These are phyloP conservation scores for Phragmites australis DNA, from an alignment of 176 grass and related monocot species.

Conservation along the genomic window DNA sequence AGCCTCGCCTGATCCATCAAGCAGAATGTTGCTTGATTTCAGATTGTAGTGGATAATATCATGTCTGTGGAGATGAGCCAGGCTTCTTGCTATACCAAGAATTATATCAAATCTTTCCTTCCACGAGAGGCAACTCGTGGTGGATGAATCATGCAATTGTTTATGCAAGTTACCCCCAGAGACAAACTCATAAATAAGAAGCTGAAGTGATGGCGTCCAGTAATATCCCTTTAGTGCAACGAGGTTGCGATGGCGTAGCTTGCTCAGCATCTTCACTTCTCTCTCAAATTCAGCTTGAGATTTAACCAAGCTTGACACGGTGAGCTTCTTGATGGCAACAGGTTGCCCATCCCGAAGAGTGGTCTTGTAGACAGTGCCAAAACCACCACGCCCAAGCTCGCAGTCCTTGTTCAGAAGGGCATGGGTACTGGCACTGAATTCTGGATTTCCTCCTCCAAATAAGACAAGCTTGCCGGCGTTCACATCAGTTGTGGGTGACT, in stretches of 20 bases:
- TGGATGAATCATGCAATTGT: conserved; percentile 78
- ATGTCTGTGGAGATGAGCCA: conserved; percentile 76
- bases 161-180: conserved; percentile 84
- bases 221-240: conserved; percentile 86
- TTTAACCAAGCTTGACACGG: conserved; percentile 97
- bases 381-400: conserved; percentile 95
- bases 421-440: conserved; percentile 91
- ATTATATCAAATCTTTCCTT: conserved; percentile 95
- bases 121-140: conserved; percentile 73
- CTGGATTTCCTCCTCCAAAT: conserved; percentile 88
- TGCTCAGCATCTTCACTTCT: conserved; percentile 88
- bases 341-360: conserved; percentile 77
- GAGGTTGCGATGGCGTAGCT: conserved; percentile 83
- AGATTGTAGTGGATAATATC: conserved; percentile 97
- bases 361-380: conserved; percentile 91
- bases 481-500: conserved; percentile 83
- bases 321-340: conserved; percentile 97
- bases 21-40: conserved; percentile 90
- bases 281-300: conserved; percentile 98
- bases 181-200: conserved; percentile 95
- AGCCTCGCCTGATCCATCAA: conserved; percentile 75
- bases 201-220: conserved; percentile 94
- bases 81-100: conserved; percentile 79
- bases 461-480: conserved; percentile 90
- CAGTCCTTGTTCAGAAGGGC: conserved; percentile 97